A percentile compares a stretch with the other conserved stretches of the same genome.
phyloP scores from a whole-genome alignment of 345 rosid species.

The Citrus mangshanensis region DNA sequence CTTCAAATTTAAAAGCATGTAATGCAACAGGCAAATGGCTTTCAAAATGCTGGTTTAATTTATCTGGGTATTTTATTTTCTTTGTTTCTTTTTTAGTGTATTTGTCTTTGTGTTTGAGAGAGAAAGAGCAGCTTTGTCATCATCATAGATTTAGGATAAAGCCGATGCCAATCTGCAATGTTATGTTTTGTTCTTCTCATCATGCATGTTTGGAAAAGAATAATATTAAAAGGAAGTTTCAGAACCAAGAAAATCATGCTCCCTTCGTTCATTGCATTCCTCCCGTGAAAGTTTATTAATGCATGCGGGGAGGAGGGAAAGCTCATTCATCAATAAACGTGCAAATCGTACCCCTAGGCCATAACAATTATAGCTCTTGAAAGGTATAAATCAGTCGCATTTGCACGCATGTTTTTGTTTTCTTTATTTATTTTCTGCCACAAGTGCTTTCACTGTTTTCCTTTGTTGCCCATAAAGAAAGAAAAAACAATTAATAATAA shows the following conservation, averaged over 20 bases:
- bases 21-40: neutral
- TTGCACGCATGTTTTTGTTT: conserved; percentile 2
- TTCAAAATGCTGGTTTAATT: neutral
- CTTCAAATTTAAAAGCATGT: neutral
- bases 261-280: neutral
- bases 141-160: neutral
- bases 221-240: neutral
- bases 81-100: neutral
- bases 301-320: conserved; percentile 11
- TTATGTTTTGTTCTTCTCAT: conserved; percentile 1
- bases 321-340: conserved; percentile 16
- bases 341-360: neutral
- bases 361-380: neutral
- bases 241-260: conserved; percentile 16
- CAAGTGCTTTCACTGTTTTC: neutral
- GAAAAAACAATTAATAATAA: neutral
- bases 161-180: neutral
- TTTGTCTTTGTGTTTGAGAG: neutral
- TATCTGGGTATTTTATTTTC: neutral
- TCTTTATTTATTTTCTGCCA: neutral
- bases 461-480: neutral
- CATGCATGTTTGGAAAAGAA: neutral
- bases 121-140: neutral
- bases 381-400: neutral
- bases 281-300: conserved; percentile 3